These are phyloP conservation scores for Paspalum notatum DNA, from an alignment of 176 grass and related monocot genomes.

Conservation along the genomic window DNA sequence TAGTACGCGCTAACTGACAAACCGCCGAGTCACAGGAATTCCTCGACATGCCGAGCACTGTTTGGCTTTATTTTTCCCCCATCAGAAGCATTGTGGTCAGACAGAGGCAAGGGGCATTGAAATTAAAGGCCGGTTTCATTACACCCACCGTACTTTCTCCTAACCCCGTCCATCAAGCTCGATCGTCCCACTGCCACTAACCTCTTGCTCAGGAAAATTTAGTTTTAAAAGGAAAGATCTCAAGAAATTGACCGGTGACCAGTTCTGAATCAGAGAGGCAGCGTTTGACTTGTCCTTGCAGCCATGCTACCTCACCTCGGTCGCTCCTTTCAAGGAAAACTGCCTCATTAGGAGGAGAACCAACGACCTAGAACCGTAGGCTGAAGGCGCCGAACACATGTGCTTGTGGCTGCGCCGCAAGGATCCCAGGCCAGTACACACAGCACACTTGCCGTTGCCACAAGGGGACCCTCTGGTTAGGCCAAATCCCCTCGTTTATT, in stretches of 20 bases:
- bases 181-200: not conserved
- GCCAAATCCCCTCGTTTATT: not conserved
- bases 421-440: slow-evolving; percentile 36
- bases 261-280: slow-evolving; percentile 2
- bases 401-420: slow-evolving; percentile 39
- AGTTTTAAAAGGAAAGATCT: not conserved
- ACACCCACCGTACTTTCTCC: not conserved
- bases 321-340: slow-evolving; percentile 26
- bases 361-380: slow-evolving; percentile 18
- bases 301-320: not conserved
- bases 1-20: not conserved
- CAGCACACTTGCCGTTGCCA: slow-evolving; percentile 15
- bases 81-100: slow-evolving; percentile 1
- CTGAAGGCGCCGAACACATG: slow-evolving; percentile 22
- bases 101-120: not conserved
- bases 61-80: not conserved
- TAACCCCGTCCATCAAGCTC: slow-evolving; percentile 6
- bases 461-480: slow-evolving; percentile 17
- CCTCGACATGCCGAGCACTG: not conserved
- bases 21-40: slow-evolving; percentile 25
- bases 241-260: not conserved
- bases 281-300: slow-evolving; percentile 30
- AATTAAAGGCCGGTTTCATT: slow-evolving; percentile 2
- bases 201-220: not conserved
- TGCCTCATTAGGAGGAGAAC: slow-evolving; percentile 5